Percentiles rank a stretch among this genome's conserved stretches.
Evolutionary conservation across 1,284 basidiomycete species (phyloP).

Genomic region (Ceratobasidium sp.): DNA sequence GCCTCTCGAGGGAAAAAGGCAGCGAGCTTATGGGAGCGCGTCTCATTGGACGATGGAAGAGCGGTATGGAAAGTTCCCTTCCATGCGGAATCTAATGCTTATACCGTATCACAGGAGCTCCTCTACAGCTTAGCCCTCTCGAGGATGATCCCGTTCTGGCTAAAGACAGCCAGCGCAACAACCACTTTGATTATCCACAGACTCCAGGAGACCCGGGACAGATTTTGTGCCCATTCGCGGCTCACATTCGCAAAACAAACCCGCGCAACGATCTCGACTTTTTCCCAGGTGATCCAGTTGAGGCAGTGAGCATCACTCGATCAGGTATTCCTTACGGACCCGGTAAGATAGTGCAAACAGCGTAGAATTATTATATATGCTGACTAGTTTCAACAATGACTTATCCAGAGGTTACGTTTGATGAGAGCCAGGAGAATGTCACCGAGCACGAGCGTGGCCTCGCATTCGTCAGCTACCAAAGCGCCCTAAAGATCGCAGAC

Average conservation of each 20-base stretch:
- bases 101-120: constrained; percentile 57
- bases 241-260: constrained; percentile 69
- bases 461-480: constrained; percentile 67
- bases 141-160: constrained; percentile 61
- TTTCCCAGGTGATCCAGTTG: constrained; percentile 11
- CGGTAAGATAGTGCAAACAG: constrained; percentile 45
- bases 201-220: constrained; percentile 51
- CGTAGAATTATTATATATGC: too few relatives aligned
- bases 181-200: constrained; percentile 63
- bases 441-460: constrained; percentile 63
- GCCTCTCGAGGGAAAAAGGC: constrained; percentile 59
- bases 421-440: constrained; percentile 57
- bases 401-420: constrained; percentile 56
- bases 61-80: constrained; percentile 59
- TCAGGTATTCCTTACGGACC: constrained; percentile 66
- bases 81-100: constrained; percentile 4
- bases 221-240: constrained; percentile 68
- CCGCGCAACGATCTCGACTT: constrained; percentile 64
- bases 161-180: constrained; percentile 59
- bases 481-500: constrained; percentile 55
- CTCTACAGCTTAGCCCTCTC: constrained; percentile 62
- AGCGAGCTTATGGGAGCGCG: constrained; percentile 68
- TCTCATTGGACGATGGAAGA: constrained; percentile 72
- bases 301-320: constrained; percentile 59
- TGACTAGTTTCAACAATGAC: neutral